Evolutionary conservation across 2,329 filamentous ascomycete genomes (phyloP), one percentile per base, ranked within the genome.

Genomic region (Lomentospora prolificans): DNA sequence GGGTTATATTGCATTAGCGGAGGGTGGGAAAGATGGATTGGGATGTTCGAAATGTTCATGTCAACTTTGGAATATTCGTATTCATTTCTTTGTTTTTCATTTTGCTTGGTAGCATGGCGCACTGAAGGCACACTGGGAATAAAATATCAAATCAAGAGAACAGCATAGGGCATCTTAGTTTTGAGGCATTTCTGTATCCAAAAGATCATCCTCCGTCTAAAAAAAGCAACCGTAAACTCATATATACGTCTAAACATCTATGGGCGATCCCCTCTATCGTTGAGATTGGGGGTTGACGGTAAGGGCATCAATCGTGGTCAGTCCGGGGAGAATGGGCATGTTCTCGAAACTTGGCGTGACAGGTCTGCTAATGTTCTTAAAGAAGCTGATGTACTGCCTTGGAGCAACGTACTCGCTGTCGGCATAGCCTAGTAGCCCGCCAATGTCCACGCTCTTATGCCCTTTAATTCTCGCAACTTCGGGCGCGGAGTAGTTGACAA

Each of bases 401-500:
- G 94, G 77, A 8, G 90, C 91, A 41, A 97, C 87, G 71, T 97
- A 96, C 71, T 97, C 90, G 65, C 87, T 95, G 67, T 96, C 91
- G 19, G 90, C 89, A 70, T 96, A 99, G 3, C 92, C 94, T 30
- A 99, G 73, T 48, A 94, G 74, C 8, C 79, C 77, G 51, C 84
- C 77, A 60, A 99, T 96, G 66, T 96, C 87, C 4, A 78, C 81
- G 66, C 90, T 96, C 67, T 87, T 84, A 61, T 87, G 76, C 1
- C 94, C 94, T 72, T 87, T 90, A 66, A 99, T 96, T 53, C 87
- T 76, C 57, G 76, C 73, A 59, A 99, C 90, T 70, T 99, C 92
- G 1, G 78, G 75, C 1, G 88, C 84, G n/a, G 88, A 87, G 67
- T 97, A 99, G 70, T 97, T 96, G 57, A 96, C 90, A 51, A 99